Evolutionary conservation across 208 protist genomes (phyloP).

Genomic region (Trypanosoma avium): DNA sequence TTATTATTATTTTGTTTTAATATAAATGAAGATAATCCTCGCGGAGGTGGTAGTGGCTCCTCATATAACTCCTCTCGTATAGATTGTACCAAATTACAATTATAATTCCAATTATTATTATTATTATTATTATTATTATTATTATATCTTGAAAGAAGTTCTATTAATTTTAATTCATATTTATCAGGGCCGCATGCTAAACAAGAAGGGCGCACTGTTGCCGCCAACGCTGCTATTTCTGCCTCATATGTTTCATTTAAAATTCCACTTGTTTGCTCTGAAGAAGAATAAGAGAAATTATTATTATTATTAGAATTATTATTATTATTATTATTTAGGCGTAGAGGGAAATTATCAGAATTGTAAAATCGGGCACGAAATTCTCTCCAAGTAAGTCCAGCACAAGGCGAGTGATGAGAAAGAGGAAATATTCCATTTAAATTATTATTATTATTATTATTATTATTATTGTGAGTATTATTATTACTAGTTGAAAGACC

Average conservation of each 20-base stretch:
- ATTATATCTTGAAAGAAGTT: not conserved
- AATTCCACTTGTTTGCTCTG: not conserved
- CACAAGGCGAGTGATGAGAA: not conserved
- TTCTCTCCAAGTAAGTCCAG: conserved; percentile 15
- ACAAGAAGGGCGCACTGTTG: conserved; percentile 14
- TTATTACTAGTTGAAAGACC: not conserved
- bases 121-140: not conserved
- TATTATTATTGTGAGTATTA: not conserved
- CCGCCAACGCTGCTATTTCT: not conserved
- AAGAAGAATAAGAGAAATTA: not conserved
- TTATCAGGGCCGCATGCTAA: conserved; percentile 8
- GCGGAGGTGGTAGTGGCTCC: too few species aligned
- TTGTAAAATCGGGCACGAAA: conserved; percentile 25
- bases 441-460: not conserved
- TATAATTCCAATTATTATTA: not conserved
- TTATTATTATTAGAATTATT: not conserved
- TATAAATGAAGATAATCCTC: too few species aligned
- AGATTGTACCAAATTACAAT: too few species aligned
- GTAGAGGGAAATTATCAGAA: not conserved
- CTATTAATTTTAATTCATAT: conserved; percentile 5
- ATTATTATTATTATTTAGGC: not conserved
- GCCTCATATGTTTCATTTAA: not conserved
- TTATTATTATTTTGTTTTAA: not conserved
- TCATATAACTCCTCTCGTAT: too few species aligned
- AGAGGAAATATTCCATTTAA: too few species aligned